phyloP scores from a whole-genome alignment of 2,329 filamentous ascomycete genomes.

The Lasiodiplodia theobromae region DNA sequence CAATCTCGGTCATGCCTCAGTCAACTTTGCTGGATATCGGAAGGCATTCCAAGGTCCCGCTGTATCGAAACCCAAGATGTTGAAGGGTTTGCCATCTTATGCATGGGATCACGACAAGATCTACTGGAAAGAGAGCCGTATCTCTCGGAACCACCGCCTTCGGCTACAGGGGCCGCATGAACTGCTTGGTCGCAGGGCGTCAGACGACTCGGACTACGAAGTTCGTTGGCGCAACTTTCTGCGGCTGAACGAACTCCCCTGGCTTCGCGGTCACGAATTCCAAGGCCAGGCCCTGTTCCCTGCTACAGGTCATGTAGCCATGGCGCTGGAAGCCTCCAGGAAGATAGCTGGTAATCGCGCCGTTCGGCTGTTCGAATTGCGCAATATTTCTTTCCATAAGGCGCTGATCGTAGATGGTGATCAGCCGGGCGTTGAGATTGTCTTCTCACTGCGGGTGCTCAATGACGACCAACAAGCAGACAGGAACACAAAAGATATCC shows the following conservation, averaged over 20 bases:
- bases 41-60: not conserved
- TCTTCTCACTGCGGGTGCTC: not conserved
- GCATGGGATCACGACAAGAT: constrained; percentile 29
- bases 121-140: constrained; percentile 31
- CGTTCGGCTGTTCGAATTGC: constrained; percentile 31
- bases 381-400: constrained; percentile 32
- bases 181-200: constrained; percentile 31
- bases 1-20: not conserved
- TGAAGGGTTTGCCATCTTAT: constrained; percentile 23
- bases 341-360: constrained; percentile 15
- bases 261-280: constrained; percentile 37
- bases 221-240: constrained; percentile 34
- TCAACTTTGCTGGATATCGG: constrained; percentile 22
- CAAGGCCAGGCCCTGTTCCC: constrained; percentile 52
- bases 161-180: constrained; percentile 30
- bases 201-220: constrained; percentile 9
- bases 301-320: constrained; percentile 52
- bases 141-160: constrained; percentile 29
- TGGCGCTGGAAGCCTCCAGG: constrained; percentile 41
- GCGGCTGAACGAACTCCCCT: constrained; percentile 30
- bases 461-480: not conserved
- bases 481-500: not conserved
- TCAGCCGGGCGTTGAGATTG: constrained; percentile 13
- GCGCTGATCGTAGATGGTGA: constrained; percentile 32
- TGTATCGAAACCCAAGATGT: not conserved